phyloP scores from a whole-genome alignment of 2,329 filamentous ascomycete species.

The Curvularia hawaiiensis region DNA sequence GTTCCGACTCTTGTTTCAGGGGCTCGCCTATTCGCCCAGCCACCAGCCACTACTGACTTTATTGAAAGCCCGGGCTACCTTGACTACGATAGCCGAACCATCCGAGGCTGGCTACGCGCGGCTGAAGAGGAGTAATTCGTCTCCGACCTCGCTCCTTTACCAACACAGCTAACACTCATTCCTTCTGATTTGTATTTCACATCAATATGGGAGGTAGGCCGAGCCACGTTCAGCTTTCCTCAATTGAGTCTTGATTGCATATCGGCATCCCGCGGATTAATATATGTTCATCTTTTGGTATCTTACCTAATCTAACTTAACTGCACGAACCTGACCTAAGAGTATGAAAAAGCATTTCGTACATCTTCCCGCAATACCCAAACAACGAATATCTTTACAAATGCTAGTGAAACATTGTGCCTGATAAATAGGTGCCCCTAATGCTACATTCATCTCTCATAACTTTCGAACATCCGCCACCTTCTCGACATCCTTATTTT shows the following conservation, averaged over 20 bases:
- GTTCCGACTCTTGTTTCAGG: neutral
- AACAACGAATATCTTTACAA: neutral
- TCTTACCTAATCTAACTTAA: neutral
- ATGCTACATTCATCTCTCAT: neutral
- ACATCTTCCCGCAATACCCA: neutral
- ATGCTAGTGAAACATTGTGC: neutral
- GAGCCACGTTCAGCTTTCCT: neutral
- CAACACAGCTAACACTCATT: neutral
- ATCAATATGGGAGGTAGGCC: too few relatives aligned
- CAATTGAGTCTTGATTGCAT: neutral
- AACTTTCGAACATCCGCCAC: neutral
- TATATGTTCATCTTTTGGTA: neutral
- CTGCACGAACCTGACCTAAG: neutral
- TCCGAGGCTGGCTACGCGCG: neutral
- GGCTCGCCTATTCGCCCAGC: neutral
- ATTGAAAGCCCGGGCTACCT: neutral
- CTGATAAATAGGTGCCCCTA: too few relatives aligned
- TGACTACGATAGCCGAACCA: neutral
- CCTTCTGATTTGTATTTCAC: neutral
- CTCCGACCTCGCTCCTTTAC: neutral
- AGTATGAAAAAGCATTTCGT: neutral
- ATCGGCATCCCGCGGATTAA: neutral
- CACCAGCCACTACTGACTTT: neutral
- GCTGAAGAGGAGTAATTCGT: neutral
- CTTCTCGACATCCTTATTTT: neutral